phyloP scores from a whole-genome alignment of 2,329 filamentous ascomycete species.

The Fonsecaea multimorphosa region DNA sequence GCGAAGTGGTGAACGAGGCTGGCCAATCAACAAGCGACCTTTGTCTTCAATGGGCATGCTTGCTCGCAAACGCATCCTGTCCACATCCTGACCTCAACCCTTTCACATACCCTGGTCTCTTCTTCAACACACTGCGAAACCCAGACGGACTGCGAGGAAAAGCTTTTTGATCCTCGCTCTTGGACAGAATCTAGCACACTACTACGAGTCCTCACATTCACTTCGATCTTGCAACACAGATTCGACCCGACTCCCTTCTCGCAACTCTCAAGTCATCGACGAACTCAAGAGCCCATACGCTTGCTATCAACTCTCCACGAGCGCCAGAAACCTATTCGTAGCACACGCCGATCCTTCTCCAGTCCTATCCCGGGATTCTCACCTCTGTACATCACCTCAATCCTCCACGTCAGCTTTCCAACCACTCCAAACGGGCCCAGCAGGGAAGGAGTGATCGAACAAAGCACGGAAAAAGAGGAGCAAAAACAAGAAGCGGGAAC shows the following conservation, averaged over 20 bases:
- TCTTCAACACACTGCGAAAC: background rate
- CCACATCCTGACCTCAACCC: background rate
- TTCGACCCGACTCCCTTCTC: background rate
- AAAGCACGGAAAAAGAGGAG: background rate
- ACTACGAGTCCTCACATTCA: background rate
- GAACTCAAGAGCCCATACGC: background rate
- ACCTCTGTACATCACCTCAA: too few relatives aligned
- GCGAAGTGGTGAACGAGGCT: background rate
- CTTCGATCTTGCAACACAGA: background rate
- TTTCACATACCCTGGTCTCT: background rate
- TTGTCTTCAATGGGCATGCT: constrained; percentile 20
- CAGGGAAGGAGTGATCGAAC: background rate
- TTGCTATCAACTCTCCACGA: background rate
- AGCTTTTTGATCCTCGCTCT: background rate
- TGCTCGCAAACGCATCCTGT: background rate
- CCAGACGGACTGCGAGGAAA: background rate
- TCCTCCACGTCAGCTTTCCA: background rate
- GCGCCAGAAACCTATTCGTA: background rate
- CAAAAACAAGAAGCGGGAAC: constrained; percentile 46
- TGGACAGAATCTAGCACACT: too few relatives aligned
- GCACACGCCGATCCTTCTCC: background rate
- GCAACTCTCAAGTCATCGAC: background rate
- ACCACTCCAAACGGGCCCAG: background rate
- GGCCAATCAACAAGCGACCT: constrained; percentile 25
- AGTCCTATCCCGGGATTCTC: too few relatives aligned